Percentiles rank a stretch among this genome's conserved stretches.
phyloP scores from a whole-genome alignment of 108 stramenopile genomes.

The Nannochloropsis salina region DNA sequence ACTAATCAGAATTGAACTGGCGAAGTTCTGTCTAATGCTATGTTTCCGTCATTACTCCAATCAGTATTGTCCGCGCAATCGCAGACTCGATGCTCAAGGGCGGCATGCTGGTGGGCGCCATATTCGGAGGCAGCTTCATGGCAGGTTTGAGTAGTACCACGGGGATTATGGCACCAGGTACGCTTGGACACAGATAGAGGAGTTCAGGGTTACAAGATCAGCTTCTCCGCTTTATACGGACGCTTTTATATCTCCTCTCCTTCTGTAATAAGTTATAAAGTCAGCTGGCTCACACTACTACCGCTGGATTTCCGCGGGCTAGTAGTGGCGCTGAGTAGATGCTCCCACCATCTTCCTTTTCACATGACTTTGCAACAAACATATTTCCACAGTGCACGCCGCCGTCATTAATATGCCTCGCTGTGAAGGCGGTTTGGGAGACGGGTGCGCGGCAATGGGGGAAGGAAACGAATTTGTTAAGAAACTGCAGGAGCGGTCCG shows the following conservation, averaged over 20 bases:
- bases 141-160: neutral
- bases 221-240: too few species aligned
- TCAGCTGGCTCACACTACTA: too few species aligned
- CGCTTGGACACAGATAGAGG: neutral
- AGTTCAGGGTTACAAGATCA: too few species aligned
- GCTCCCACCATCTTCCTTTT: too few species aligned
- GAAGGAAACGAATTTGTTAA: constrained; percentile 16
- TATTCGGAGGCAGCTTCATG: neutral
- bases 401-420: neutral
- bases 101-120: neutral
- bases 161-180: neutral
- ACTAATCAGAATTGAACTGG: neutral
- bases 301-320: too few species aligned
- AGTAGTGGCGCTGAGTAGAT: too few species aligned
- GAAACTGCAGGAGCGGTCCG: neutral
- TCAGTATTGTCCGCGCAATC: neutral
- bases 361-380: neutral
- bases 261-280: too few species aligned
- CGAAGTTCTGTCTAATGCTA: neutral
- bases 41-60: neutral
- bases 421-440: neutral
- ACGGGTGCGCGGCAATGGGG: neutral
- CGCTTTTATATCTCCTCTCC: too few species aligned
- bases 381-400: neutral
- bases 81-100: neutral